Evolutionary conservation across 176 grass and related monocot species (phyloP).

Genomic region (Oryza meyeriana): DNA sequence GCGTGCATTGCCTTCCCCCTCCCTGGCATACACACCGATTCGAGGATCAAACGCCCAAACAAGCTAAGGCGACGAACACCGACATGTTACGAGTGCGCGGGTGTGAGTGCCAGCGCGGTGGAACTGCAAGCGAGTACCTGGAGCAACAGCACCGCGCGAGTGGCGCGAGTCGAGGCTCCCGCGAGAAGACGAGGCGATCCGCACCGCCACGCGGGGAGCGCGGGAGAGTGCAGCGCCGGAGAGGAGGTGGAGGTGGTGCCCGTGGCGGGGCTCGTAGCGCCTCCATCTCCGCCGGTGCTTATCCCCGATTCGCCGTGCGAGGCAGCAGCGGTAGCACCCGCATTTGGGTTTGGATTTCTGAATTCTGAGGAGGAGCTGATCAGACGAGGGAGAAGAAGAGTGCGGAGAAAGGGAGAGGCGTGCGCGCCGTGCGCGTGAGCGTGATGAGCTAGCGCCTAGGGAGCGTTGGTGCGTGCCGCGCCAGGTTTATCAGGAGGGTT

Average conservation of each 20-base stretch:
- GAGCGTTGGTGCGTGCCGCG: background rate
- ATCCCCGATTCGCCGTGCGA: background rate
- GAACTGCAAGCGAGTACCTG: background rate
- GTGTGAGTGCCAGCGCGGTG: background rate
- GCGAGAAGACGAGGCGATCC: background rate
- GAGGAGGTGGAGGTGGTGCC: background rate
- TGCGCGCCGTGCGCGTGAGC: background rate
- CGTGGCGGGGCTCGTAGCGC: background rate
- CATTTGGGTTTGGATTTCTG: background rate
- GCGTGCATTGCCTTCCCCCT: background rate
- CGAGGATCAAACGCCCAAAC: background rate
- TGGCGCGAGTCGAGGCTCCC: background rate
- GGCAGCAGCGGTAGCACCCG: background rate
- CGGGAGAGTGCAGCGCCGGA: background rate
- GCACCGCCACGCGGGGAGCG: background rate
- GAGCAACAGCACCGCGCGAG: conserved; percentile 3
- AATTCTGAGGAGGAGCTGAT: background rate
- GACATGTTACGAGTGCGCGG: background rate
- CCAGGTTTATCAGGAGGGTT: background rate
- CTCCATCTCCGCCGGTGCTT: background rate
- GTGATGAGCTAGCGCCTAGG: background rate
- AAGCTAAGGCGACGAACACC: background rate
- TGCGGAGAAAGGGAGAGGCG: background rate
- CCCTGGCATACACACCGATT: background rate
- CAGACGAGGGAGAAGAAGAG: background rate